phyloP scores from a whole-genome alignment of 345 rosid species.

The Passiflora organensis region DNA sequence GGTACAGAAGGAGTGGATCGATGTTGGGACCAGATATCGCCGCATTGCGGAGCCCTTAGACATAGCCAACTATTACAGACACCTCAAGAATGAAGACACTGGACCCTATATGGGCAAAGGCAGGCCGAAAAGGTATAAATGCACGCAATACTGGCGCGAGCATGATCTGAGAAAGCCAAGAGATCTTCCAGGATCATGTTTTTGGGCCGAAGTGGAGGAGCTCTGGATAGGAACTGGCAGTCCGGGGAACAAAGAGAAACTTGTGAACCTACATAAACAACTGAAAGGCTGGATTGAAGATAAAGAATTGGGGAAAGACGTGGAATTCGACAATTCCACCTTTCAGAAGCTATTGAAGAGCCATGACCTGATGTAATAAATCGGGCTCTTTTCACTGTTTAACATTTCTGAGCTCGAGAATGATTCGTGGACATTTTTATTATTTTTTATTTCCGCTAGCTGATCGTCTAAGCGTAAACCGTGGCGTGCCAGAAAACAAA shows the following conservation, averaged over 20 bases:
- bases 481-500: too few species aligned
- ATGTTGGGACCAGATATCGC: conserved; percentile 45
- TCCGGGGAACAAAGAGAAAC: conserved; percentile 2
- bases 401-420: conserved; percentile 4
- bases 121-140: conserved; percentile 63
- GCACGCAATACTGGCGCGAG: conserved; percentile 60
- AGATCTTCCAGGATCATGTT: conserved; percentile 43
- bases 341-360: conserved; percentile 43
- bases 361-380: conserved; percentile 21
- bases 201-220: conserved; percentile 87
- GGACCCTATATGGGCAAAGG: conserved; percentile 58
- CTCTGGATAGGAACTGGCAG: conserved; percentile 20
- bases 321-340: conserved; percentile 43
- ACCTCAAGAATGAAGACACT: conserved; percentile 70
- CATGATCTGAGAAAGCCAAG: conserved; percentile 21
- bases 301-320: conserved; percentile 22
- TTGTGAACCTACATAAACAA: conserved; percentile 17
- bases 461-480: too few species aligned
- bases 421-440: background rate
- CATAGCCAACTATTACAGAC: conserved; percentile 73
- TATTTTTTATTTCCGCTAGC: too few species aligned
- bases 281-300: conserved; percentile 30
- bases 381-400: conserved; percentile 19
- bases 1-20: conserved; percentile 30
- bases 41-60: conserved; percentile 68